Evolutionary conservation across 2,329 filamentous ascomycete species (phyloP).

Genomic region (Myriangium duriaei): DNA sequence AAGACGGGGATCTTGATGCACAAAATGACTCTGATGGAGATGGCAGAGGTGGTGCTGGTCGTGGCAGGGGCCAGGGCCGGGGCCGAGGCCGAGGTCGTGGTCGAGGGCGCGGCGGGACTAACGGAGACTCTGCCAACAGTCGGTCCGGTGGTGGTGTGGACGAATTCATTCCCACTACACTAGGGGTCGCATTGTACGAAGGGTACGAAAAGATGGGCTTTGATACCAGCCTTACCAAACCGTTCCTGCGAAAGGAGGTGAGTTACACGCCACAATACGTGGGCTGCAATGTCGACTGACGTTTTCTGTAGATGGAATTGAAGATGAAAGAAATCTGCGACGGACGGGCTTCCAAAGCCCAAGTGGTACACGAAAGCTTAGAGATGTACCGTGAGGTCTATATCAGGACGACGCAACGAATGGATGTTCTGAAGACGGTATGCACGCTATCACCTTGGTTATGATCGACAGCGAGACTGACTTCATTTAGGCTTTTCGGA

Average conservation of each 20-base stretch:
- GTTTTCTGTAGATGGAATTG: slow-evolving; percentile 63
- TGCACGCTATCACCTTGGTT: slow-evolving; percentile 16
- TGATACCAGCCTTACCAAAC: slow-evolving; percentile 86
- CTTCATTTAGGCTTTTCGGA: slow-evolving; percentile 2
- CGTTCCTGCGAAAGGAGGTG: slow-evolving; percentile 81
- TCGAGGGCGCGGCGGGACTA: slow-evolving; percentile 35
- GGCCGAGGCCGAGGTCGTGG: slow-evolving; percentile 30
- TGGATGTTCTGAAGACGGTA: slow-evolving; percentile 48
- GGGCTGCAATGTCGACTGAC: no score
- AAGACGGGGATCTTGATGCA: slow-evolving; percentile 21
- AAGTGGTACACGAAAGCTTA: slow-evolving; percentile 71
- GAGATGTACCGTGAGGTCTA: slow-evolving; percentile 81
- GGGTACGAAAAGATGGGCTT: slow-evolving; percentile 92
- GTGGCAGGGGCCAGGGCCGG: slow-evolving; percentile 21
- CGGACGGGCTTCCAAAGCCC: slow-evolving; percentile 59
- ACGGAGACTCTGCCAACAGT: slow-evolving; percentile 33
- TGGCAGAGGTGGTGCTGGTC: slow-evolving; percentile 27
- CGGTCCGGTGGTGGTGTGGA: slow-evolving; percentile 45
- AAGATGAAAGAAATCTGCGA: slow-evolving; percentile 97
- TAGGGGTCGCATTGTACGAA: slow-evolving; percentile 83
- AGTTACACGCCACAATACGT: slow-evolving; percentile 13
- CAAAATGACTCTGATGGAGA: slow-evolving; percentile 17
- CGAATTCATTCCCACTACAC: slow-evolving; percentile 83
- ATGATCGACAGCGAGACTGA: not conserved
- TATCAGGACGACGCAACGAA: slow-evolving; percentile 63